Evolutionary conservation across 495 filamentous ascomycete species (phyloP).

Genomic region (Aspergillus taichungensis): DNA sequence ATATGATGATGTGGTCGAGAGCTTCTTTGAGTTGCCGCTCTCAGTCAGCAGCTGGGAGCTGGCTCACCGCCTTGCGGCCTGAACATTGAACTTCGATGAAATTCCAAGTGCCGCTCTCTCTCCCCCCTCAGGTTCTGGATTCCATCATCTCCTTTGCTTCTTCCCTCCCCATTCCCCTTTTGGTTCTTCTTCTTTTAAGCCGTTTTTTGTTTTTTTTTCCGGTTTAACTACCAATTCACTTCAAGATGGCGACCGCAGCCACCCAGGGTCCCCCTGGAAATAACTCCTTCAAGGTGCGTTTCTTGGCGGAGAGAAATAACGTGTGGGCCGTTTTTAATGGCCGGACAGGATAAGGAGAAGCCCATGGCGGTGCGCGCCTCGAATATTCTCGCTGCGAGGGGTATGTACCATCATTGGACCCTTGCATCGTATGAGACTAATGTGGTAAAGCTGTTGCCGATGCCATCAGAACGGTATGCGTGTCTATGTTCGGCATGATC

Average conservation of each 20-base stretch:
- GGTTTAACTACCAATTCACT: constrained; percentile 21
- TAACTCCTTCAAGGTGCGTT: constrained; percentile 70
- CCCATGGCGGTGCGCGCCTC: constrained; percentile 87
- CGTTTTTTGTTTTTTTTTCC: constrained; percentile 18
- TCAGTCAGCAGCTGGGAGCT: constrained; percentile 1
- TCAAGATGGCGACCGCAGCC: constrained; percentile 59
- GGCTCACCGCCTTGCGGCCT: constrained; percentile 32
- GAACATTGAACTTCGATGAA: constrained; percentile 53
- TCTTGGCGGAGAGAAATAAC: constrained; percentile 15
- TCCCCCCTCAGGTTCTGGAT: constrained; percentile 15
- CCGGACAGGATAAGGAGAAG: constrained; percentile 88
- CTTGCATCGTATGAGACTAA: constrained; percentile 6
- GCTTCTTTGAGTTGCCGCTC: constrained; percentile 26
- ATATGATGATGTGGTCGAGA: constrained; percentile 19
- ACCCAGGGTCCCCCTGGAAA: constrained; percentile 49
- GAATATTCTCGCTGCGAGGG: constrained; percentile 95
- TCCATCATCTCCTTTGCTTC: neutral
- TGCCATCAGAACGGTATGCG: constrained; percentile 76
- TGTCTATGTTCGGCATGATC: constrained; percentile 10
- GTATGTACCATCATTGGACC: constrained; percentile 36
- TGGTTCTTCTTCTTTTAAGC: constrained; percentile 7
- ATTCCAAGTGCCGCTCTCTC: constrained; percentile 26
- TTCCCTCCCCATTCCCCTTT: constrained; percentile 14
- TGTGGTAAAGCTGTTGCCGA: constrained; percentile 70
- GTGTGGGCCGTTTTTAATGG: constrained; percentile 38